Evolutionary conservation across 1,139 yeast species (phyloP).

Genomic region (Suhomyces maxii): DNA sequence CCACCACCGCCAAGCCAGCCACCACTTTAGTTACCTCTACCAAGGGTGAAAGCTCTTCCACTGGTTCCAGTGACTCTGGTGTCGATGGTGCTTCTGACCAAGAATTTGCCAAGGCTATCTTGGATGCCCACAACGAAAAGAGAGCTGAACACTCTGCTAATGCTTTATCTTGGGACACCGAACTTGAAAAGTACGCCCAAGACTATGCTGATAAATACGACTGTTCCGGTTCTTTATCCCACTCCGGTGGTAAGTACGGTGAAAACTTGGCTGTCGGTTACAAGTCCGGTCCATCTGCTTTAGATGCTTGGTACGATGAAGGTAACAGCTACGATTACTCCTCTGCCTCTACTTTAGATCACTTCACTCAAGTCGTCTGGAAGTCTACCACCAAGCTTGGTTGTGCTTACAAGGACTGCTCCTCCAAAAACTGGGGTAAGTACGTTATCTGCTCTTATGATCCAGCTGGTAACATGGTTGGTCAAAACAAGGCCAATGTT

Average conservation of each 20-base stretch:
- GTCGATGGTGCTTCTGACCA: slow-evolving; percentile 18
- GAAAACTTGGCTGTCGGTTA: slow-evolving; percentile 86
- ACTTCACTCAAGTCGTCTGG: slow-evolving; percentile 47
- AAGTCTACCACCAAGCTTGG: slow-evolving; percentile 35
- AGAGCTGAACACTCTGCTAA: slow-evolving; percentile 67
- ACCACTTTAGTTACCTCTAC: slow-evolving; percentile 12
- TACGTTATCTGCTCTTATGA: slow-evolving; percentile 55
- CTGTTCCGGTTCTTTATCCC: slow-evolving; percentile 68
- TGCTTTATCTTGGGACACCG: slow-evolving; percentile 62
- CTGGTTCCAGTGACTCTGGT: slow-evolving; percentile 10
- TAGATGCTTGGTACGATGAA: slow-evolving; percentile 85
- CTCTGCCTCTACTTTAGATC: slow-evolving; percentile 30
- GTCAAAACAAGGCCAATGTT: slow-evolving; percentile 54
- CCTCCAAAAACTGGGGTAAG: slow-evolving; percentile 45
- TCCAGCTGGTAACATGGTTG: slow-evolving; percentile 53
- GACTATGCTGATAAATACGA: slow-evolving; percentile 65
- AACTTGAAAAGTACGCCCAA: slow-evolving; percentile 67
- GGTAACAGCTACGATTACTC: slow-evolving; percentile 56
- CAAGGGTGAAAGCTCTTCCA: slow-evolving; percentile 10
- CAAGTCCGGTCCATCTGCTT: slow-evolving; percentile 51
- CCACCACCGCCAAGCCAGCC: slow-evolving; percentile 4
- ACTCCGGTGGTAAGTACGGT: slow-evolving; percentile 80
- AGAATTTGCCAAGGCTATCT: slow-evolving; percentile 39
- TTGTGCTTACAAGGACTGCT: slow-evolving; percentile 43
- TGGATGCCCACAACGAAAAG: slow-evolving; percentile 65